Conservation (phyloP, 495 filamentous ascomycete species). For the Letharia columbiana region DNA sequence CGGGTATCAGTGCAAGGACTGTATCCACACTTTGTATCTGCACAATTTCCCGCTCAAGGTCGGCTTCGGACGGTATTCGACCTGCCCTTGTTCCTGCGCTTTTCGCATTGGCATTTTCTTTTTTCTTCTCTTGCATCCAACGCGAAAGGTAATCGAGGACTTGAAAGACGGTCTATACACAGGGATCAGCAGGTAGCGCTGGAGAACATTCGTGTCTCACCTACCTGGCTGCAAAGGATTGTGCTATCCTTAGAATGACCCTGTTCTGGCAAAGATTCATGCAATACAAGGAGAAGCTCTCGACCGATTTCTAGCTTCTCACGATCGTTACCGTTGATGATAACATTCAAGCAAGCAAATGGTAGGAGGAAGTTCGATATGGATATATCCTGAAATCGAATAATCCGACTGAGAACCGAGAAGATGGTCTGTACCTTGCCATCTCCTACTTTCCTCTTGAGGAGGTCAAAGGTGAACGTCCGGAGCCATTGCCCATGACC, state of each 20-base stretch:
- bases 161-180: conserved; percentile 68
- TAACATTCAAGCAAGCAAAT: conserved; percentile 69
- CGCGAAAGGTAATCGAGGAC: conserved; percentile 83
- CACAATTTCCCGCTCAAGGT: conserved; percentile 34
- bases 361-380: conserved; percentile 82
- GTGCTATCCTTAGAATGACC: conserved; percentile 54
- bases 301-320: conserved; percentile 57
- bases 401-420: conserved; percentile 65
- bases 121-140: conserved; percentile 81
- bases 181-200: conserved; percentile 4
- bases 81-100: conserved; percentile 32
- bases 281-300: conserved; percentile 64
- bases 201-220: conserved; percentile 19
- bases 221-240: conserved; percentile 75
- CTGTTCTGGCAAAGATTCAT: conserved; percentile 47
- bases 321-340: conserved; percentile 57
- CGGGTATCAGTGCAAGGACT: conserved; percentile 63
- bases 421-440: conserved; percentile 64
- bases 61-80: conserved; percentile 27
- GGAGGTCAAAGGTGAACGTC: conserved; percentile 67
- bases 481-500: conserved; percentile 77
- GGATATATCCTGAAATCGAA: conserved; percentile 71
- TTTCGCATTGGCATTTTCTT: conserved; percentile 35
- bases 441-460: conserved; percentile 60
- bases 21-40: conserved; percentile 55